Evolutionary conservation across 768 basidiomycete genomes (phyloP), one percentile per base, ranked within the genome.

Genomic region (Russula lepida): DNA sequence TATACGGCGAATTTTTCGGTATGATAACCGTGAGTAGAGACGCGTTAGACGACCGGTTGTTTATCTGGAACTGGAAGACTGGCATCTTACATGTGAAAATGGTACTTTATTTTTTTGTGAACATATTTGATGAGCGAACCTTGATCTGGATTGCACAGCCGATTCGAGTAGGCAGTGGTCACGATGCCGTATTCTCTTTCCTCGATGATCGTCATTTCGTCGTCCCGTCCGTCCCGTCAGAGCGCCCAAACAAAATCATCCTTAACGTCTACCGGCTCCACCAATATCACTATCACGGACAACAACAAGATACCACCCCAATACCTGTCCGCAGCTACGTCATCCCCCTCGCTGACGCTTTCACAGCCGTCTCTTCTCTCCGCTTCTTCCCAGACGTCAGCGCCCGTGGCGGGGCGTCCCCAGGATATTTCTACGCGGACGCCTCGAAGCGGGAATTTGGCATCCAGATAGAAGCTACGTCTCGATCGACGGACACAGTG

Each of bases 31-130:
- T n/a, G 17, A 11, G 27, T 9, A 19, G 17, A 2, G 25, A 32
- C 8, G 15, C 12, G n/a, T n/a, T 4, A 4, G 37, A 43, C 27
- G 50, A 58, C 11, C 21, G 39, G 0, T 12, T 58, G 50, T 32
- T 47, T 3, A 58, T 58, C n/a, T 58, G 58, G 58, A 58, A 58
- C 39, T 58, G 58, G 58, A 58, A 58, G 49, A 58, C 58, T 0
- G 50, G 49, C 32, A 17, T 25, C 21, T 11, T 56, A 11, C 44
- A 35, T 6, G 32, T 56, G 21, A 57, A 41, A 27, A 57, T 39
- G 56, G 56, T 57, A 49, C 35, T 17, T 33, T 37, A 9, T 33
- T 21, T 12, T 25, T 25, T 47, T 23, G 41, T n/a, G 8, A 44
- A 25, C 41, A 11, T 1, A 8, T 15, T 8, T 54, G 39, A 8